A percentile compares a stretch with the other conserved stretches of the same genome.
Evolutionary conservation across 2,329 filamentous ascomycete genomes (phyloP).

Genomic region (Colletotrichum theobromicola): DNA sequence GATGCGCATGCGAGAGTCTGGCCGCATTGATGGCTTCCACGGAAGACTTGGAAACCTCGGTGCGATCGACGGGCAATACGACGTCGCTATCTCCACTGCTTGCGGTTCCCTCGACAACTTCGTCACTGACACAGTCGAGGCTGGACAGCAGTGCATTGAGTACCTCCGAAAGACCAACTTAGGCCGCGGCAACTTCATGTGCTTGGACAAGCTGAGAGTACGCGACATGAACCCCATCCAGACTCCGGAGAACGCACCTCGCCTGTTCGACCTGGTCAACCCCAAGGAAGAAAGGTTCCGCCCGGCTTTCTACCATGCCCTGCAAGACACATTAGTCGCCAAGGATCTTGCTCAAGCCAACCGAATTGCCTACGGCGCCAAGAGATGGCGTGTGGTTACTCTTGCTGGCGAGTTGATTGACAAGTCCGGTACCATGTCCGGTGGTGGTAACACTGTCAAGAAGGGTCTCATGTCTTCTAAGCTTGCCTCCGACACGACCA

Average conservation of each 20-base stretch:
- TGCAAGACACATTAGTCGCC: slow-evolving; percentile 94
- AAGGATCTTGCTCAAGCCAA: slow-evolving; percentile 95
- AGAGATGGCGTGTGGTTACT: slow-evolving; percentile 95
- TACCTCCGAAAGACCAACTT: slow-evolving; percentile 97
- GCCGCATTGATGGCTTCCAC: slow-evolving; percentile 96
- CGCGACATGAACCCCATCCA: slow-evolving; percentile 80
- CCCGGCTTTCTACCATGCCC: slow-evolving; percentile 92
- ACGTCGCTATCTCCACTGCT: slow-evolving; percentile 97
- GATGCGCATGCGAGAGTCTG: slow-evolving; percentile 94
- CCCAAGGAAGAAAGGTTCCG: slow-evolving; percentile 86
- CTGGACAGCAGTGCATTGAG: slow-evolving; percentile 97
- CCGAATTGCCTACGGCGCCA: slow-evolving; percentile 92
- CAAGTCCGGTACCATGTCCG: slow-evolving; percentile 98
- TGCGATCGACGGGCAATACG: slow-evolving; percentile 91
- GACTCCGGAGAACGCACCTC: slow-evolving; percentile 90
- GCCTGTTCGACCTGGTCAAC: slow-evolving; percentile 91
- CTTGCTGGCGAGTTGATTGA: slow-evolving; percentile 95
- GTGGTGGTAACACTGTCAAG: slow-evolving; percentile 89
- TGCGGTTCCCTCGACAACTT: slow-evolving; percentile 93
- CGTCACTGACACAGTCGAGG: slow-evolving; percentile 94
- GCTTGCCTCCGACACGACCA: slow-evolving; percentile 82
- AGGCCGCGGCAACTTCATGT: slow-evolving; percentile 95
- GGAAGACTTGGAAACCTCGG: slow-evolving; percentile 93
- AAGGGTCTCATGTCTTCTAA: slow-evolving; percentile 97
- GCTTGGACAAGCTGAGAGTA: slow-evolving; percentile 83